Base-by-base conservation (phyloP, 345 rosid species). In the Eucalyptus marginata region DNA sequence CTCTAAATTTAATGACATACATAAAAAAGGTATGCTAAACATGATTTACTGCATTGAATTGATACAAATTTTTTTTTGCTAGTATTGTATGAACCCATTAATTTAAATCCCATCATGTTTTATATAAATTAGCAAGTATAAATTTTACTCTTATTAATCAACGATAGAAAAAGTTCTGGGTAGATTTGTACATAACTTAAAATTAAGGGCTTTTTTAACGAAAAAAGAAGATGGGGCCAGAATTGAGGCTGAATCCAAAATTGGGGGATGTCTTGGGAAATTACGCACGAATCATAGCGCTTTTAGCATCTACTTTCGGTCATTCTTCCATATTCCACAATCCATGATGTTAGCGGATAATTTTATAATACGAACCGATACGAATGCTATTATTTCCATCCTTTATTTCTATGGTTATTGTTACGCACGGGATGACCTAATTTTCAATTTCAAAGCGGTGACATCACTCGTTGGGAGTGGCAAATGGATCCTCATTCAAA, bases 101-200 rank as follows among this genome's bases (percentile, higher is more conserved):
- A 31, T 33, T 31, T 31, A 16, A 68, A 68, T 59, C 31, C n/a
- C 66, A 59, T 11, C 13, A 59, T 33, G 2, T 33, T 68, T 68
- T 18, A 17, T 68, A 31, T 64, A n/a, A n/a, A 64, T n/a, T 64
- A 64, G 36, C 2, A n/a, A 4, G 33, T 62, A 13, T 29, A 62
- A 62, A 27, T 62, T 62, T 62, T 62, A 29, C 33, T 62, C 71
- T 29, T 62, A 62, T 29, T 29, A 62, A 62, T 62, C 33, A 12
- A 62, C 13, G 13, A 56, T 25, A 56, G 6, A 56, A 24, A 56
- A 56, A 56, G 11, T 9, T 56, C 0, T 9, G 5, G 29, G 1
- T 56, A 56, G 6, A 56, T 56, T 56, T 11, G 29, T 10, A 12
- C 2, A 9, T 1, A 56, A 56, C 13, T 24, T 56, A 56, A 56